Evolutionary conservation across 2,329 filamentous ascomycete genomes (phyloP).

Genomic region (Penicillium sp.): DNA sequence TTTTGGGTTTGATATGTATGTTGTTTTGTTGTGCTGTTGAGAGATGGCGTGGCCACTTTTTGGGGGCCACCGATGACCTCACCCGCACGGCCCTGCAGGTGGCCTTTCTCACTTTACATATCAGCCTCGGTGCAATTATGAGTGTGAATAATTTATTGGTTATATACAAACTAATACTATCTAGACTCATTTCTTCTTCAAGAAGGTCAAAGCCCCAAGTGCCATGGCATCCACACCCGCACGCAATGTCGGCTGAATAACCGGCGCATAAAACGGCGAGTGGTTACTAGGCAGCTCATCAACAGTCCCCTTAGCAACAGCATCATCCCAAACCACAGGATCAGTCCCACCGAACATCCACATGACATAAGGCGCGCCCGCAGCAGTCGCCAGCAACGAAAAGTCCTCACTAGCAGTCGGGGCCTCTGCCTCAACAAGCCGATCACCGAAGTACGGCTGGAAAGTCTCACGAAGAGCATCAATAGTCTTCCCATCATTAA

Average conservation of each 20-base stretch:
- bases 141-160: not conserved
- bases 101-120: not conserved
- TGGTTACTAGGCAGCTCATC: slow-evolving; percentile 51
- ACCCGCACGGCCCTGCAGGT: not conserved
- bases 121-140: not conserved
- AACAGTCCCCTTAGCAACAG: slow-evolving; percentile 39
- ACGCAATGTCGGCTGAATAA: slow-evolving; percentile 48
- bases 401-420: slow-evolving; percentile 51
- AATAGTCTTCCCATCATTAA: slow-evolving; percentile 45
- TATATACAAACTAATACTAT: not conserved
- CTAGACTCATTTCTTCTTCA: slow-evolving; percentile 6
- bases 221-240: slow-evolving; percentile 46
- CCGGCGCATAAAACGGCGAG: slow-evolving; percentile 50
- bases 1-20: not conserved
- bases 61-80: not conserved
- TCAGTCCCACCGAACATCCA: slow-evolving; percentile 51
- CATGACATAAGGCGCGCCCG: slow-evolving; percentile 45
- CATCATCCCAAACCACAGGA: slow-evolving; percentile 42
- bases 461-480: slow-evolving; percentile 40
- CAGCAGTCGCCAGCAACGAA: slow-evolving; percentile 44
- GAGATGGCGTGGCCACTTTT: not conserved
- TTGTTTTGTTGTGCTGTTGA: not conserved
- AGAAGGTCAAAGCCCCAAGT: slow-evolving; percentile 41
- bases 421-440: slow-evolving; percentile 33
- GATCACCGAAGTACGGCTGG: slow-evolving; percentile 38